Percentiles rank a stretch among this genome's conserved stretches.
phyloP scores from a whole-genome alignment of 345 rosid genomes.

The Salix arbutifolia region DNA sequence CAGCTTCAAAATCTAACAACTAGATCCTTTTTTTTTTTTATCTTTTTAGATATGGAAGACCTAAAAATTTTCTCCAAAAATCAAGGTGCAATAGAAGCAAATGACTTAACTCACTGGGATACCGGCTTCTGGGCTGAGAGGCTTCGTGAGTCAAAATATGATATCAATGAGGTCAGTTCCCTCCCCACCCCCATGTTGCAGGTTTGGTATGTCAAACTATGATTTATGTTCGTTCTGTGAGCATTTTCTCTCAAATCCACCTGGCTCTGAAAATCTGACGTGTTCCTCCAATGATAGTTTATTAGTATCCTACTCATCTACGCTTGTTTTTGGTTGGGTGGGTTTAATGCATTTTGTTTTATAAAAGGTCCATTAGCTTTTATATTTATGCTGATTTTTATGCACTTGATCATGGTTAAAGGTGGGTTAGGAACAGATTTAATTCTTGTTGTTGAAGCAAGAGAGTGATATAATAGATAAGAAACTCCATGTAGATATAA shows the following conservation, averaged over 20 bases:
- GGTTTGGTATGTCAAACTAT: neutral
- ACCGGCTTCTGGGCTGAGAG: slow-evolving; percentile 90
- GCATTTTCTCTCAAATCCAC: neutral
- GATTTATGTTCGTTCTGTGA: neutral
- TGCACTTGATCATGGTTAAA: too few relatives aligned
- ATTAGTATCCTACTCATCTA: neutral
- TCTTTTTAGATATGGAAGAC: slow-evolving; percentile 67
- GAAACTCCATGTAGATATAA: too few relatives aligned
- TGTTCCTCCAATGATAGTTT: neutral
- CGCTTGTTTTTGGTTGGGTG: too few relatives aligned
- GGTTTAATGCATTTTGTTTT: too few relatives aligned
- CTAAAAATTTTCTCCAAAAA: slow-evolving; percentile 60
- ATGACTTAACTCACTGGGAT: slow-evolving; percentile 77
- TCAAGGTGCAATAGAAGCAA: slow-evolving; percentile 75
- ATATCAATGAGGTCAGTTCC: slow-evolving; percentile 67
- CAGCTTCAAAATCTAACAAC: neutral
- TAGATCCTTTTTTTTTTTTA: neutral
- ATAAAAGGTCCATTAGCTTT: too few relatives aligned
- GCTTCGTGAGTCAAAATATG: slow-evolving; percentile 87
- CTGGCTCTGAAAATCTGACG: neutral
- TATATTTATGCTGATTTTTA: too few relatives aligned
- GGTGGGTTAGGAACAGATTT: too few relatives aligned
- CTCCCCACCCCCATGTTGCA: neutral
- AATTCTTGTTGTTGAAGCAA: too few relatives aligned
- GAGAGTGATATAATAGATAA: too few relatives aligned